Evolutionary conservation across 2,329 filamentous ascomycete species (phyloP), one percentile per base, ranked within the genome.

Genomic region (Aspergillus pseudoterreus): DNA sequence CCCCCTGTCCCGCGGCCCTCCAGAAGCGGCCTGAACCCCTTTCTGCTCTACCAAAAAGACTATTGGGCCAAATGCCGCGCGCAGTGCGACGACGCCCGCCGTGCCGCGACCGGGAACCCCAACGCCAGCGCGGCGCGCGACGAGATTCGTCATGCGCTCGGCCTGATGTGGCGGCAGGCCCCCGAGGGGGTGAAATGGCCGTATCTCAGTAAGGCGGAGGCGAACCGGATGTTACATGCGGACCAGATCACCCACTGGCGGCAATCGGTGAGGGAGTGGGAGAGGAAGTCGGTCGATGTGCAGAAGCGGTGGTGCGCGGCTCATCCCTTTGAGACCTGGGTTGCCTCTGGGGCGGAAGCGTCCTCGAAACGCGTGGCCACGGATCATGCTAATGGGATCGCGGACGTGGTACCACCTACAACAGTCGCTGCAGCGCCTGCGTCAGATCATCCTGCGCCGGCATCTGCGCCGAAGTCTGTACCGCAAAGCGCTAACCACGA

Each of bases 81-180:
- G 4, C 80, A 87, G 62, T 87, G 84, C 63, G 85, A 90, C n/a
- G 82, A 85, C 47, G 82, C 81, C n/a, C 82, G 86, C 24, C 79
- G 81, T 50, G 76, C 81, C 3, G 79, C 82, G 30, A 86, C 84
- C 47, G 82, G 82, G 10, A 86, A 86, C 59, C 75, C 84, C 1
- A 78, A 82, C 41, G 84, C 86, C 6, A 95, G 90, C 61, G 81
- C 80, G 2, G 75, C 78, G 2, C 78, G 82, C 39, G 80, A 85
- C 62, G 90, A 95, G 64, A 88, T 97, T 50, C 88, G 94, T 32
- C 82, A 85, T 46, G 90, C 91, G 67, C 83, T 94, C 9, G 92
- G 92, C 24, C 86, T 87, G 65, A 92, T 94, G 85, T 99, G 94
- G 94, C 89, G 87, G 60, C 87, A 88, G 45, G 84, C 88, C 0